Conservation (phyloP, 1,284 basidiomycete genomes). For the Microbotryomycetes sp. region DNA sequence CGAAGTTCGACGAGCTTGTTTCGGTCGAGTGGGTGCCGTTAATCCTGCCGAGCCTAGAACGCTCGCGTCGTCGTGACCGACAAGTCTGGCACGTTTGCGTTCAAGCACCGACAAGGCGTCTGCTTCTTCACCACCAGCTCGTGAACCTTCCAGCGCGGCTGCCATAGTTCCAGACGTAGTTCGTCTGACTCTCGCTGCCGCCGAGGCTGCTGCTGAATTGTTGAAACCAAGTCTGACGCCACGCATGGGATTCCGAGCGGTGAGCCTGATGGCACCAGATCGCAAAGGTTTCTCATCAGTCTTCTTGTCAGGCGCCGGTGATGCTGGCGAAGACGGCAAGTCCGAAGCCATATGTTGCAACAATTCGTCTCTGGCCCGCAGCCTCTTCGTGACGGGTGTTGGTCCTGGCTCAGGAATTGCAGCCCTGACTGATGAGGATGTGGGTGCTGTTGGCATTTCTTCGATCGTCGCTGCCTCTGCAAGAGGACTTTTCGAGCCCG, state of each 20-base stretch:
- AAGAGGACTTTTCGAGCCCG: neutral
- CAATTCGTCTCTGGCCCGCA: conserved; percentile 15
- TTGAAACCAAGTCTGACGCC: neutral
- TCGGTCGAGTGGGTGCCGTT: neutral
- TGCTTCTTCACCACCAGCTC: conserved; percentile 11
- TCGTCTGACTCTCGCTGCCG: conserved; percentile 2
- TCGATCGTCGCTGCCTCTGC: conserved; percentile 7
- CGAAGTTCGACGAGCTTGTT: neutral
- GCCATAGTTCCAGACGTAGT: neutral
- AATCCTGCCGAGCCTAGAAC: neutral
- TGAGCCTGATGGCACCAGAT: neutral
- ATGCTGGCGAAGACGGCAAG: conserved; percentile 17
- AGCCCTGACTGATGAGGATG: neutral
- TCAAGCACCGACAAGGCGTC: conserved; percentile 24
- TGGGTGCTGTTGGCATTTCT: neutral
- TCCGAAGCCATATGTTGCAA: conserved; percentile 29
- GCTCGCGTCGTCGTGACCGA: conserved; percentile 5
- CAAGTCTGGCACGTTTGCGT: conserved; percentile 17
- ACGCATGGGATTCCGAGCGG: neutral
- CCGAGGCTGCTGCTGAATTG: neutral
- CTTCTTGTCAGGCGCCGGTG: conserved; percentile 15
- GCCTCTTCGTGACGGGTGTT: conserved; percentile 4
- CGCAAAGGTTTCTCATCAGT: conserved; percentile 1
- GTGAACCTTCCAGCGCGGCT: conserved; percentile 2
- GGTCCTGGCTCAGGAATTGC: neutral